phyloP scores from a whole-genome alignment of 805 yeast species.

The Huiozyma naganishii region DNA sequence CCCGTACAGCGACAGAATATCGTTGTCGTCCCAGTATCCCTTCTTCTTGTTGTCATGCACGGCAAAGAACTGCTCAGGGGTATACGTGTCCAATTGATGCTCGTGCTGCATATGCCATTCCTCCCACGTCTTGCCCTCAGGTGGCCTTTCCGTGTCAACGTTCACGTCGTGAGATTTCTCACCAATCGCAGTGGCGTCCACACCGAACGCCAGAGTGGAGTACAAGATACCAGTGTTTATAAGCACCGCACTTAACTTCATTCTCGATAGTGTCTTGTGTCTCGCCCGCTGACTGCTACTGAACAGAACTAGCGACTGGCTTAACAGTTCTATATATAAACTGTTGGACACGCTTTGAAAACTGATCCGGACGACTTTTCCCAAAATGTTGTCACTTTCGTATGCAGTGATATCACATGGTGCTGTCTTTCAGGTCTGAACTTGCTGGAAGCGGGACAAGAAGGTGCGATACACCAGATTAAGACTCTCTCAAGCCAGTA shows the following conservation, averaged over 20 bases:
- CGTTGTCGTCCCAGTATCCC: conserved; percentile 46
- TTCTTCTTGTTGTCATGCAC: conserved; percentile 62
- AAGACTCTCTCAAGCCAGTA: no score
- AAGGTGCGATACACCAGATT: no score
- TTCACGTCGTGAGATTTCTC: conserved; percentile 15
- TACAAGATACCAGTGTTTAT: background rate
- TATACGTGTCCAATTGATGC: conserved; percentile 67
- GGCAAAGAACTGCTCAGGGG: conserved; percentile 64
- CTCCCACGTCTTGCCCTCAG: conserved; percentile 58
- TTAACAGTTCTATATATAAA: no score
- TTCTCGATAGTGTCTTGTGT: background rate
- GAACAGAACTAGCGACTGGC: no score
- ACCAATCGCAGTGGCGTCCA: conserved; percentile 1
- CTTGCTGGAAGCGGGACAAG: no score
- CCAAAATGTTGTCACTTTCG: no score
- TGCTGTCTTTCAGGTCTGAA: no score
- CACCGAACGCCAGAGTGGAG: background rate
- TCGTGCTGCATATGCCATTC: conserved; percentile 87
- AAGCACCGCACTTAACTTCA: background rate
- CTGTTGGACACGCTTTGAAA: no score
- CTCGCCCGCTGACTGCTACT: no score
- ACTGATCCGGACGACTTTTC: no score
- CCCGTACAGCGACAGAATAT: conserved; percentile 76
- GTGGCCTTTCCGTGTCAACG: conserved; percentile 32
- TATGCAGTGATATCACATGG: no score